phyloP scores from a whole-genome alignment of 352 stramenopile species.

The Phytophthora cajani region DNA sequence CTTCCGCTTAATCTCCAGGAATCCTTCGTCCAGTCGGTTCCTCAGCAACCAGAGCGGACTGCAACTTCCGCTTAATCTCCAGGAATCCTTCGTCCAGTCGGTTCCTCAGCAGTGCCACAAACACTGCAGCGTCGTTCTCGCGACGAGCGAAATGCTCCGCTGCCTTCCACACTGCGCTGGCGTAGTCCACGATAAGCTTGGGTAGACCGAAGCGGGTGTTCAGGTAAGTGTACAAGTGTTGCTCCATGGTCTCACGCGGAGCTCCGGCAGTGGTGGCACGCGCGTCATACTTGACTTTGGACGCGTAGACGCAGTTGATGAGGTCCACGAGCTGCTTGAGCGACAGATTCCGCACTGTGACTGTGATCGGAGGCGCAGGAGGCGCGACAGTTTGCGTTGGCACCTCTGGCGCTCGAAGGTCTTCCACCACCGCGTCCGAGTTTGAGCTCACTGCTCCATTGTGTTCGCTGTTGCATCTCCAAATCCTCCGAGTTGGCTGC shows the following conservation, averaged over 20 bases:
- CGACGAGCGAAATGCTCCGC: conserved; percentile 50
- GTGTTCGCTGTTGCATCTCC: conserved; percentile 25
- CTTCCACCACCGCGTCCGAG: conserved; percentile 3
- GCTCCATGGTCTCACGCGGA: conserved; percentile 85
- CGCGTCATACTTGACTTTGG: conserved; percentile 75
- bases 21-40: conserved; percentile 87
- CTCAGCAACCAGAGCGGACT: conserved; percentile 77
- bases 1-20: conserved; percentile 77
- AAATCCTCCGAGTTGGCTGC: conserved; percentile 26
- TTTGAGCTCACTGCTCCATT: background rate
- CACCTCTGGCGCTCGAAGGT: conserved; percentile 15
- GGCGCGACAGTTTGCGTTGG: conserved; percentile 1
- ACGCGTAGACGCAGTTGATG: conserved; percentile 73
- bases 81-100: conserved; percentile 86
- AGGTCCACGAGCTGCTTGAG: conserved; percentile 83
- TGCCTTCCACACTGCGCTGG: conserved; percentile 81
- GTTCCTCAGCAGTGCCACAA: conserved; percentile 78
- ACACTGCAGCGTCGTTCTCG: conserved; percentile 83
- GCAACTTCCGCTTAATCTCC: conserved; percentile 76
- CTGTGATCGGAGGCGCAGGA: conserved; percentile 4
- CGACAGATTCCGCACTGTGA: conserved; percentile 56
- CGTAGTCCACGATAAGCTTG: conserved; percentile 79
- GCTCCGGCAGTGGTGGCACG: conserved; percentile 48
- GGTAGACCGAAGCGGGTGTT: conserved; percentile 88
- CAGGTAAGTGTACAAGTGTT: conserved; percentile 91